Conservation (phyloP, 352 stramenopile species). For the Globisporangium ultimum region DNA sequence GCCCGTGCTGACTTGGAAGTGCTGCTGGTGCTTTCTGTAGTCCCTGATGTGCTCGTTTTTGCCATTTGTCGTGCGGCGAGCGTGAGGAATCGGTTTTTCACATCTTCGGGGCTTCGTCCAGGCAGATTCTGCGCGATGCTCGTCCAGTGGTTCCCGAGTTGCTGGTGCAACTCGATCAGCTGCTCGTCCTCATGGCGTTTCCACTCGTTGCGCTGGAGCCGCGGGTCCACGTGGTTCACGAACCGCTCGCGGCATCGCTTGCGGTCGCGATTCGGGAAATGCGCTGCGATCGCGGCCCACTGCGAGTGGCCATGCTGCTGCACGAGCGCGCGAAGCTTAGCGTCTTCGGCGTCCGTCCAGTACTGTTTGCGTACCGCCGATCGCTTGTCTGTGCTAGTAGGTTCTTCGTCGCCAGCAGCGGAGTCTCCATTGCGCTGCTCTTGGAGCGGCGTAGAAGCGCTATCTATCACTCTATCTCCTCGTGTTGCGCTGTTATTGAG, state of each 20-base stretch:
- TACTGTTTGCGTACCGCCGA: conserved; percentile 1
- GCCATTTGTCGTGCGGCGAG: conserved; percentile 14
- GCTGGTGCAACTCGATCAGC: conserved; percentile 28
- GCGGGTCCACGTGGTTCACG: conserved; percentile 58
- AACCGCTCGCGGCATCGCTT: conserved; percentile 77
- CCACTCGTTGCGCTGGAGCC: conserved; percentile 32
- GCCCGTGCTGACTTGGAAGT: background rate
- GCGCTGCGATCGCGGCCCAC: conserved; percentile 36
- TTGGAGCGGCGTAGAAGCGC: background rate
- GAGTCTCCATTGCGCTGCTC: background rate
- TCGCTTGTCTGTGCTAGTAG: background rate
- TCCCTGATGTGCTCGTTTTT: no score
- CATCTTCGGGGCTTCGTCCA: conserved; percentile 42
- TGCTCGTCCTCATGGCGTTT: conserved; percentile 38
- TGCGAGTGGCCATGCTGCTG: conserved; percentile 19
- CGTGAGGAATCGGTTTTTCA: conserved; percentile 49
- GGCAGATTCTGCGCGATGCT: conserved; percentile 26
- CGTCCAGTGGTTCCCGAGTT: conserved; percentile 32
- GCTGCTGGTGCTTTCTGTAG: no score
- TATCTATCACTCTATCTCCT: no score
- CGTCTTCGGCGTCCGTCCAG: conserved; percentile 55
- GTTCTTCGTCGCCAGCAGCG: background rate
- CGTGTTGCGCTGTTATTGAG: background rate
- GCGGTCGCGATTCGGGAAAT: conserved; percentile 44
- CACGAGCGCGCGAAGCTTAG: conserved; percentile 40